Conservation (phyloP, 352 stramenopile species). For the Plasmopara halstedii region DNA sequence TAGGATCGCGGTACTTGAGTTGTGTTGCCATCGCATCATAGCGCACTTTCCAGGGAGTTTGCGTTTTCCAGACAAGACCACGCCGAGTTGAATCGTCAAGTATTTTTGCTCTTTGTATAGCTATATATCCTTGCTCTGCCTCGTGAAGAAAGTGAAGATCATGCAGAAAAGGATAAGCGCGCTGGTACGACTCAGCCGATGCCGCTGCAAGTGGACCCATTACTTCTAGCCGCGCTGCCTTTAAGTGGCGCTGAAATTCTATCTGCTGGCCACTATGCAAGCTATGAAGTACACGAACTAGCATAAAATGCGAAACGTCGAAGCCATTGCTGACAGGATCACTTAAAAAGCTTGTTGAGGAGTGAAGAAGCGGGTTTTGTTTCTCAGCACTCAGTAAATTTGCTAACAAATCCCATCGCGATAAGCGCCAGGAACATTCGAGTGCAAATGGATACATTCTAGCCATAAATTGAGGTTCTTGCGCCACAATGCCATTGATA, state of each 20-base stretch:
- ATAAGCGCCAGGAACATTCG: constrained; percentile 82
- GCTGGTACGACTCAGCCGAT: constrained; percentile 68
- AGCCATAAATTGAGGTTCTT: constrained; percentile 70
- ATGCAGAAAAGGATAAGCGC: constrained; percentile 65
- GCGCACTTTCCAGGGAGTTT: constrained; percentile 61
- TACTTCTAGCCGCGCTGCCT: constrained; percentile 54
- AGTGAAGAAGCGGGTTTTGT: constrained; percentile 49
- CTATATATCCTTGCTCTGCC: constrained; percentile 62
- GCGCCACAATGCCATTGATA: constrained; percentile 79
- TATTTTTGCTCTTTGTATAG: constrained; percentile 28
- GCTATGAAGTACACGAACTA: constrained; percentile 77
- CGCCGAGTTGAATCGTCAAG: constrained; percentile 17
- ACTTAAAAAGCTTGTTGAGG: constrained; percentile 16
- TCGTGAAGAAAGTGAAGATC: constrained; percentile 76
- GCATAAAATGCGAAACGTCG: constrained; percentile 63
- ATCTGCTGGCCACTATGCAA: constrained; percentile 50
- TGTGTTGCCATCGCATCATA: constrained; percentile 69
- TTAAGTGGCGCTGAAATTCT: constrained; percentile 53
- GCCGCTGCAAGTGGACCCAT: constrained; percentile 66
- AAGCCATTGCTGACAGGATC: constrained; percentile 31
- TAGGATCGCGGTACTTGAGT: constrained; percentile 76
- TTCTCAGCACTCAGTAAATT: constrained; percentile 72
- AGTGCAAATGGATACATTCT: constrained; percentile 76
- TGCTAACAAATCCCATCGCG: constrained; percentile 69
- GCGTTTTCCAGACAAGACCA: constrained; percentile 39